Evolutionary conservation across 108 stramenopile species (phyloP), one percentile per base, ranked within the genome.

Genomic region (Cyclotella atomus): DNA sequence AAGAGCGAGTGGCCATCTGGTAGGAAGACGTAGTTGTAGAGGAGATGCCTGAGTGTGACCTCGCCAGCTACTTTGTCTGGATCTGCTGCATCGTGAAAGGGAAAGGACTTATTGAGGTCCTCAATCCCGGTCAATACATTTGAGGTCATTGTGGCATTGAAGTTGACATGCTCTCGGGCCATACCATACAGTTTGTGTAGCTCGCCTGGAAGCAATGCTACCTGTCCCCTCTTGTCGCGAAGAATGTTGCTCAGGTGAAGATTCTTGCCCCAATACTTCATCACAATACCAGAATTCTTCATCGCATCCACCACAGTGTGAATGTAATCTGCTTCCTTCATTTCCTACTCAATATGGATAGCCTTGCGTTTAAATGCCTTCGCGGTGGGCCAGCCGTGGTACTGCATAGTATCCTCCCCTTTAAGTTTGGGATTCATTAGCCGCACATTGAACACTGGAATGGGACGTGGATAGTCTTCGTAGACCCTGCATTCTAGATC

Each of bases 231-330:
- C 19, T n/a, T n/a, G 17, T 49, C 47, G 3, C 47, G 19, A 8
- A 49, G 17, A n/a, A 49, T 49, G 17, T 49, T 49, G 47, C 47
- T 49, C 47, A 49, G 3, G 3, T n/a, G n/a, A 20, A 20, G 17
- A 20, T 49, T 49, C 47, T 49, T 49, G 14, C 47, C 47, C 47
- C 47, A 49, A 20, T 49, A 49, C 19, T 49, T 49, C 47, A 17
- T n/a, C 7, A 49, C 47, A 17, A 49, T 49, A 3, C 47, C 47
- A 8, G 7, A 17, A n/a, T 8, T 17, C 19, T 49, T 49, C 17
- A n/a, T n/a, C 17, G 7, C 47, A 17, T 8, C 17, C 47, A 49
- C 47, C 47, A 49, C 14, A n/a, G 14, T n/a, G 7, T 49, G 47
- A 17, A 49, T n/a, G 19, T 17, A 49, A 17, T 49, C 47, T 4